Percentiles rank a stretch among this genome's conserved stretches.
Conservation (phyloP, 805 yeast genomes). For the Komagataella ulmi region DNA sequence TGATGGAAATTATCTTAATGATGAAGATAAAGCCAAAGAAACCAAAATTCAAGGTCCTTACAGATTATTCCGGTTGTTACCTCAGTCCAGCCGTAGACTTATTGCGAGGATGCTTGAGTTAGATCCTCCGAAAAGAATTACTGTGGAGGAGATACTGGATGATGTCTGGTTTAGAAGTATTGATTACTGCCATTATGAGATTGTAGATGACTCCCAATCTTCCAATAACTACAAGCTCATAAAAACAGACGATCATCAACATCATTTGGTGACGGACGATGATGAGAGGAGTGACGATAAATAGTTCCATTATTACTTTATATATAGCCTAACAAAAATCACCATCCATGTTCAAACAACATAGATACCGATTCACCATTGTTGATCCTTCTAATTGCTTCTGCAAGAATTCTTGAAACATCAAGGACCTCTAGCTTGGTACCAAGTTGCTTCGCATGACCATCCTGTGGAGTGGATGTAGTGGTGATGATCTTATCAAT, state of each 20-base stretch:
- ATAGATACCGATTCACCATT: constrained; percentile 94
- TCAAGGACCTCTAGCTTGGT: constrained; percentile 70
- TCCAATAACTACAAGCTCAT: constrained; percentile 11
- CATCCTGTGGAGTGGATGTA: constrained; percentile 79
- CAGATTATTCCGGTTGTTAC: constrained; percentile 58
- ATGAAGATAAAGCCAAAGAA: neutral
- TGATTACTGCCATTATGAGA: constrained; percentile 32
- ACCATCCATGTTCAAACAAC: constrained; percentile 80
- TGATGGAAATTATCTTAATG: constrained; percentile 1
- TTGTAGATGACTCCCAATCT: constrained; percentile 7
- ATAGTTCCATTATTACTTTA: neutral
- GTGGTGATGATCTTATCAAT: constrained; percentile 84
- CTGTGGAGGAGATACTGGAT: constrained; percentile 38
- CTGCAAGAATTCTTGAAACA: constrained; percentile 80
- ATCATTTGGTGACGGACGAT: constrained; percentile 58
- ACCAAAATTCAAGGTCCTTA: constrained; percentile 51
- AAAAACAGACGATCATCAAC: constrained; percentile 33
- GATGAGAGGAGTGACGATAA: constrained; percentile 20
- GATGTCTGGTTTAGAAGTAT: constrained; percentile 50
- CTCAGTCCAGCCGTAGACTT: constrained; percentile 47
- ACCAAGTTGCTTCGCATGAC: constrained; percentile 38
- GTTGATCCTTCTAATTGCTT: constrained; percentile 89
- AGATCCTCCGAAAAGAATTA: constrained; percentile 42
- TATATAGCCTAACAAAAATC: constrained; percentile 1
- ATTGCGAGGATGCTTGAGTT: constrained; percentile 54